Evolutionary conservation across 2,329 filamentous ascomycete genomes (phyloP), one percentile per base, ranked within the genome.

Genomic region (Leptodontidium sp.): DNA sequence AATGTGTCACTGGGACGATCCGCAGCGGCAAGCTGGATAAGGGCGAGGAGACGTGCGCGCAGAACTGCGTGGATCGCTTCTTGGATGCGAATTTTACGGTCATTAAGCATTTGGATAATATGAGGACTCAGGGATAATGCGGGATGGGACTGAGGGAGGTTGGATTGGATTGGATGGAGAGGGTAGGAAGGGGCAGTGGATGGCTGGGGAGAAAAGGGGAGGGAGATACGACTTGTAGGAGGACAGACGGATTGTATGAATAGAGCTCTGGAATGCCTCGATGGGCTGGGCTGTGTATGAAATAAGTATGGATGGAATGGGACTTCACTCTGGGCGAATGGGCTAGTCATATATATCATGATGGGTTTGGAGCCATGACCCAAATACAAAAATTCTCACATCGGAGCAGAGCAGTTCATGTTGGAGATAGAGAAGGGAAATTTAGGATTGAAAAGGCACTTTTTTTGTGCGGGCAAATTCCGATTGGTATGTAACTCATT

Each of bases 1-100:
- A 98, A 84, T 99, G 96, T 85, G 85, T 98, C 70, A 91, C 92
- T 9, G 85, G 89, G 65, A 86, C 85, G 68, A 91, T 98, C 79
- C 90, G 90, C 74, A 87, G 85, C 70, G 87, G 89, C 35, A 88
- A 89, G 76, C 84, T 99, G 74, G 93, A 97, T 74, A 87, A 86
- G 77, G 84, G 82, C 70, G 96, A 99, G 83, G 91, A 96, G 83
- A 82, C 85, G 9, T 99, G 96, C 81, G 87, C 97, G 79, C 85
- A 90, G 80, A 98, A 97, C 84, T 99, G 96, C 78, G 94, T 98
- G 67, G 93, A 97, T 77, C 87, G 96, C 67, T 98, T 97, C 82
- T 86, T 98, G 83, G 96, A 99, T 81, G 88, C 94, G 71, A 96
- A 95, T 82, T 82, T 92, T 73, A 84, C 93, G 64, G 92, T 97